phyloP scores from a whole-genome alignment of 345 rosid genomes.

The Salix brachista region DNA sequence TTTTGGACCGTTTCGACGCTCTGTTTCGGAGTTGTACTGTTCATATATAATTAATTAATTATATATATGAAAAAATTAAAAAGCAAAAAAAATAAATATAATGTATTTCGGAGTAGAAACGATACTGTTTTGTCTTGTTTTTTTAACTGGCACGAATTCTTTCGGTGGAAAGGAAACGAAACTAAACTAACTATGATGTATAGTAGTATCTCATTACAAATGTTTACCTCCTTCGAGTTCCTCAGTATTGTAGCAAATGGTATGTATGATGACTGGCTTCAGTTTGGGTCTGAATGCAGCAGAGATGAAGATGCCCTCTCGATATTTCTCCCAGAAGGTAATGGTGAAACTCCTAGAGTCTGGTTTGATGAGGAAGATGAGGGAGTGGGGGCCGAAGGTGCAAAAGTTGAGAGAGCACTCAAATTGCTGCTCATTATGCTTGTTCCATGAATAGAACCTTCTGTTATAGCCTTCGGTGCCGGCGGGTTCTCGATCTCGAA shows the following conservation, averaged over 20 bases:
- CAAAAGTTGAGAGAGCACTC: conserved; percentile 38
- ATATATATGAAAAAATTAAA: no score
- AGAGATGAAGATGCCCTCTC: conserved; percentile 39
- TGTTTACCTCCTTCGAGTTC: background rate
- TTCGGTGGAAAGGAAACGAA: no score
- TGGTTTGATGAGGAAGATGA: conserved; percentile 49
- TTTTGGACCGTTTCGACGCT: no score
- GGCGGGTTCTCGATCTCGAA: conserved; percentile 46
- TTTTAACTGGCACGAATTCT: no score
- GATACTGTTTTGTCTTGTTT: no score
- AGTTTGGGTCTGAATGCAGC: conserved; percentile 20
- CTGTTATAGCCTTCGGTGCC: conserved; percentile 35
- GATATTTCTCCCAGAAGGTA: conserved; percentile 29
- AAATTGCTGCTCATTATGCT: conserved; percentile 38
- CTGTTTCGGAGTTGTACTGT: no score
- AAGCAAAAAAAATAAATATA: no score
- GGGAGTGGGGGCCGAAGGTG: conserved; percentile 35
- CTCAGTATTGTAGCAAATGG: background rate
- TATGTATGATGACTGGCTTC: background rate
- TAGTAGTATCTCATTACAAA: background rate
- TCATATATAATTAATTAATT: no score
- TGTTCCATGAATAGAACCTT: conserved; percentile 30
- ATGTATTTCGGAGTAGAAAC: no score
- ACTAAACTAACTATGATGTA: background rate
- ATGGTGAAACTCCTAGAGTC: conserved; percentile 37